phyloP scores from a whole-genome alignment of 176 grass and related monocot genomes.

The Raddia distichophylla region DNA sequence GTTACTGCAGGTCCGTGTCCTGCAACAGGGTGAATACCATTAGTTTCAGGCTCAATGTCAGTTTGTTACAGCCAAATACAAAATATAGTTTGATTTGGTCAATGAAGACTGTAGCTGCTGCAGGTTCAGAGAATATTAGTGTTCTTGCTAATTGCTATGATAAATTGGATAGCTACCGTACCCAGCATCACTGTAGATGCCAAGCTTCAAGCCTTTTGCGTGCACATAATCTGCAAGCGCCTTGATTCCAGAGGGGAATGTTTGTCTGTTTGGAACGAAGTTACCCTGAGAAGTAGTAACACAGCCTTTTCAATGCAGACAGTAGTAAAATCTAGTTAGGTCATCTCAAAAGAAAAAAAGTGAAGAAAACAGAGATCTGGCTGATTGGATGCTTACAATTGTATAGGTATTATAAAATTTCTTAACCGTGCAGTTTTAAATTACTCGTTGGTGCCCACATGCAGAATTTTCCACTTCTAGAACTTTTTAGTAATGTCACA shows the following conservation, averaged over 20 bases:
- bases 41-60: constrained; percentile 8
- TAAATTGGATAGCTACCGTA: constrained; percentile 49
- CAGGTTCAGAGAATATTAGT: background rate
- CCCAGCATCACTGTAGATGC: constrained; percentile 93
- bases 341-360: background rate
- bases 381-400: background rate
- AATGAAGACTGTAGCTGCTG: constrained; percentile 25
- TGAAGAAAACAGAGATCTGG: background rate
- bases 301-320: constrained; percentile 26
- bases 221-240: constrained; percentile 90
- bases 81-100: background rate
- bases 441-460: background rate
- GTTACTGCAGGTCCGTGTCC: constrained; percentile 67
- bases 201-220: constrained; percentile 77
- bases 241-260: constrained; percentile 87
- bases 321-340: background rate
- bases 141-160: background rate
- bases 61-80: background rate
- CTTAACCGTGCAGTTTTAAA: background rate
- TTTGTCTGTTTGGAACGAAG: constrained; percentile 57
- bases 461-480: constrained; percentile 12
- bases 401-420: background rate
- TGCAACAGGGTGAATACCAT: constrained; percentile 29
- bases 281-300: constrained; percentile 67
- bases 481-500: background rate